phyloP scores from a whole-genome alignment of 768 basidiomycete species.

The Trametes cubensis region DNA sequence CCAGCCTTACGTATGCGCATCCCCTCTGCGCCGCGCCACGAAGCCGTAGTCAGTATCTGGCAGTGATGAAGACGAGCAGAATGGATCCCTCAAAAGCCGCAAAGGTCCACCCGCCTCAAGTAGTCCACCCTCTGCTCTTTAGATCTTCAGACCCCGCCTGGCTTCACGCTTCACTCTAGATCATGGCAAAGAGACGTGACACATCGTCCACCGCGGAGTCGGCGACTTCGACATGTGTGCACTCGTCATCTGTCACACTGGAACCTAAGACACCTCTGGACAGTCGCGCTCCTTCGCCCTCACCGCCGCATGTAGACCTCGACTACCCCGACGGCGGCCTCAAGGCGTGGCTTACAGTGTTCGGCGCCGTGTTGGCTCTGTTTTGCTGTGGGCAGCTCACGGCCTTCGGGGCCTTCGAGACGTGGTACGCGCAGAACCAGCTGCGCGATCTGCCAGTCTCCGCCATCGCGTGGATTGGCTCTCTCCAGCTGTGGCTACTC shows the following conservation, averaged over 20 bases:
- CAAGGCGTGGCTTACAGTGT: conserved; percentile 49
- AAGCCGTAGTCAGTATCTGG: background rate
- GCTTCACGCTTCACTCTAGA: too few species aligned
- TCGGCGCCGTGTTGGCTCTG: conserved; percentile 64
- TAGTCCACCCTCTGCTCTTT: too few species aligned
- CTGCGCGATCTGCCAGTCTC: conserved; percentile 15
- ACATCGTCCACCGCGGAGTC: background rate
- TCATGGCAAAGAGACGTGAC: background rate
- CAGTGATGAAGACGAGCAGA: background rate
- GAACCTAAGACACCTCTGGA: conserved; percentile 1
- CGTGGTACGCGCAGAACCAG: conserved; percentile 22
- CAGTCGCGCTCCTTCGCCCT: background rate
- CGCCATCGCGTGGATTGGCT: conserved; percentile 51
- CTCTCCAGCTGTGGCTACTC: conserved; percentile 67
- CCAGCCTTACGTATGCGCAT: background rate
- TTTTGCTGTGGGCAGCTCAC: conserved; percentile 45
- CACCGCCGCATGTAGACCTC: background rate
- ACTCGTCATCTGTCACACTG: background rate
- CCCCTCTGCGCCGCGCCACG: background rate
- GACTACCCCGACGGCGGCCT: conserved; percentile 36
- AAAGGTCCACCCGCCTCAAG: background rate
- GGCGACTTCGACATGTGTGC: background rate
- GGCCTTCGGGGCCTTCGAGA: conserved; percentile 22
- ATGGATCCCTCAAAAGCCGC: background rate
- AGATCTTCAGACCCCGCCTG: too few species aligned